Conservation (phyloP, 345 rosid genomes). For the Lumnitzera littorea region DNA sequence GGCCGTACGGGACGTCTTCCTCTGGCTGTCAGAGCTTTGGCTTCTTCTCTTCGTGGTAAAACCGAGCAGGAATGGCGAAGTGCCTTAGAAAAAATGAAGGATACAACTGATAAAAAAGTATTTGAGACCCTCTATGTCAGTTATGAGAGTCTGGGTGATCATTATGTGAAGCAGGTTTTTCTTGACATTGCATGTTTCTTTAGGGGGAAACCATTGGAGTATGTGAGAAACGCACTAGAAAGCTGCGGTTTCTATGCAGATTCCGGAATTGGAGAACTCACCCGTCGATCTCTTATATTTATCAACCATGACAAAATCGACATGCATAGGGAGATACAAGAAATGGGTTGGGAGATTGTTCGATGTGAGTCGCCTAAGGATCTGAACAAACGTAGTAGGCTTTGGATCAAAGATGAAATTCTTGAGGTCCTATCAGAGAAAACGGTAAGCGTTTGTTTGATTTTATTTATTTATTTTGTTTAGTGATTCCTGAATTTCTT, state of each 20-base stretch:
- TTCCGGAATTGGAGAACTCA: conserved; percentile 5
- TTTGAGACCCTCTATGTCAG: background rate
- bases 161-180: conserved; percentile 1
- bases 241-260: conserved; percentile 6
- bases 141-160: background rate
- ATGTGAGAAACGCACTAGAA: background rate
- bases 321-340: conserved; percentile 26
- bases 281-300: conserved; percentile 6
- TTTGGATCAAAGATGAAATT: background rate
- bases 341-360: conserved; percentile 28
- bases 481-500: too few relatives aligned
- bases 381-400: conserved; percentile 12
- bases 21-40: conserved; percentile 5
- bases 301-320: conserved; percentile 4
- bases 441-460: background rate
- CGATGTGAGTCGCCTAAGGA: conserved; percentile 11
- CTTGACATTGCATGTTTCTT: conserved; percentile 12
- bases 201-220: background rate
- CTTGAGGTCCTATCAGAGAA: background rate
- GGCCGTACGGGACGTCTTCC: conserved; percentile 5
- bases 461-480: too few relatives aligned
- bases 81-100: background rate
- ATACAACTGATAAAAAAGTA: background rate
- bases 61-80: background rate
- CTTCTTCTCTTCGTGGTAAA: conserved; percentile 1